Evolutionary conservation across 169 alveolate genomes (phyloP), one percentile per base, ranked within the genome.

Genomic region (Miamiensis avidus): DNA sequence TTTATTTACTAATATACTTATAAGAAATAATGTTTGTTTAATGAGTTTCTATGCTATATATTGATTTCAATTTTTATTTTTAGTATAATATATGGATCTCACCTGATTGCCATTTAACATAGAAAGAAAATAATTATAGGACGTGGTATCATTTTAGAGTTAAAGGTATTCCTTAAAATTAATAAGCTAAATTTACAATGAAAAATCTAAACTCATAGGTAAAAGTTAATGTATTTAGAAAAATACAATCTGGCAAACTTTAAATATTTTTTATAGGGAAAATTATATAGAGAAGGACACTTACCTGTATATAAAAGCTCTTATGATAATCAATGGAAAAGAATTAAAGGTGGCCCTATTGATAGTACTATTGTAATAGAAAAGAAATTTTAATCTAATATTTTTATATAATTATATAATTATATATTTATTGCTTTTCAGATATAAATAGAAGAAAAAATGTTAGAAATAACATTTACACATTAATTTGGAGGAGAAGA

Each of bases 131-230:
- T 69, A 79, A 79, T 1, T 79, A 79, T 49, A 79, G 76, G 29
- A 79, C 84, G 26, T 79, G 84, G 84, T 79, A 34, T 65, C 73
- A 79, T 79, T 79, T 79, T 64, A 34, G 76, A 28, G 84, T 79
- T 15, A 29, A 65, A 79, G 84, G 84, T 49, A 76, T 79, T 29
- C 33, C 34, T 29, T 30, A 79, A 29, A 79, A 79, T 29, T 49
- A n/a, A 30, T 30, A 34, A 34, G 49, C 64, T 28, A 34, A 49
- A 25, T 34, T 79, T 1, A 79, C 84, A 11, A 29, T 79, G 31
- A 79, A 79, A 79, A 65, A 79, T 31, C 30, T 72, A 29, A 34
- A 79, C 29, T 79, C 65, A 29, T 74, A 79, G 65, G 84, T 79
- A 79, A 20, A 26, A 26, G 28, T 49, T 49, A 49, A 11, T 49